Conservation (phyloP, 192 early-diverging fungal species). For the Gigaspora rosea region DNA sequence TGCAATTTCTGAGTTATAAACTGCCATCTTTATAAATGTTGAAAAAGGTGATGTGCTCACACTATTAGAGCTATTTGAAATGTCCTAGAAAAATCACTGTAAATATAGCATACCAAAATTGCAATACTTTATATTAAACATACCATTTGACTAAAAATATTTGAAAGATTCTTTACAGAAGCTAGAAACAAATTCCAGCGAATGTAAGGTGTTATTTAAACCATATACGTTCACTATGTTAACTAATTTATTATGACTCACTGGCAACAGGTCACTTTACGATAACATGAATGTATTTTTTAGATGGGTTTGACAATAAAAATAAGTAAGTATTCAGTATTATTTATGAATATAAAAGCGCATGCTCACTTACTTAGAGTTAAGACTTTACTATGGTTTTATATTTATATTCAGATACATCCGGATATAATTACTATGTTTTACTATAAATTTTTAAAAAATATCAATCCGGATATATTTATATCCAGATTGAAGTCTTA, state of each 20-base stretch:
- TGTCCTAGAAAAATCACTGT: conserved; percentile 3
- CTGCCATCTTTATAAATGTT: background rate
- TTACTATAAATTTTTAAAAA: no score
- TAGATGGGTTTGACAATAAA: no score
- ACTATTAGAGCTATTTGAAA: conserved; percentile 1
- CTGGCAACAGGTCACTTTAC: background rate
- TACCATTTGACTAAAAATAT: conserved; percentile 22
- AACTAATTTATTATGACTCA: conserved; percentile 10
- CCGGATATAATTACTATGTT: no score
- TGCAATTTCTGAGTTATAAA: background rate
- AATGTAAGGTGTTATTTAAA: background rate
- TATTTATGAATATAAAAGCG: no score
- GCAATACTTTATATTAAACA: conserved; percentile 18
- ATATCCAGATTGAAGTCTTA: background rate
- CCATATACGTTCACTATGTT: background rate
- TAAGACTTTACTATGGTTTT: no score
- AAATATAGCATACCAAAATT: conserved; percentile 6
- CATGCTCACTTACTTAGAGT: background rate
- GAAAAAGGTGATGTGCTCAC: background rate
- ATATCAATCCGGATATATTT: no score
- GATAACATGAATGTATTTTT: conserved; percentile 6
- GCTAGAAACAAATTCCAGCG: conserved; percentile 17
- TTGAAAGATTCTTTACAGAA: background rate
- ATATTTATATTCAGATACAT: no score
- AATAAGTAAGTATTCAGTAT: no score